These are phyloP conservation scores for Neospora caninum DNA, from an alignment of 169 alveolate species.

Conservation along the genomic window DNA sequence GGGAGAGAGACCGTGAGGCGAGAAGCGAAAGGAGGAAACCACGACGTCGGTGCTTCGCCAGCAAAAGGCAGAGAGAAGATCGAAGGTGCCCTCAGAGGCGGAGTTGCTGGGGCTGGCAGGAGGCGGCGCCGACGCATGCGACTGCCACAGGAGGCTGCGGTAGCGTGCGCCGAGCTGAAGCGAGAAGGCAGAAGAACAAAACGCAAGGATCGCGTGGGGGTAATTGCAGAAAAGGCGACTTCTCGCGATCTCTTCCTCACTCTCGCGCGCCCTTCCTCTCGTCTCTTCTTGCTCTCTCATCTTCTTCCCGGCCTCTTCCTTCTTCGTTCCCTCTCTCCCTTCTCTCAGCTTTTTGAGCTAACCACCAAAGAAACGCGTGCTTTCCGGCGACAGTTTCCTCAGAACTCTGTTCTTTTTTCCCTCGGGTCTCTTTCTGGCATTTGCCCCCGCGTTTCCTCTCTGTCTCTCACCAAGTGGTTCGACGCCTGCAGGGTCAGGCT, in stretches of 20 bases:
- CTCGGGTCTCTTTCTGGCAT: no score
- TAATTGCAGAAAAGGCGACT: no score
- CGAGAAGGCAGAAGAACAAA: neutral
- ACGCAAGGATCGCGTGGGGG: neutral
- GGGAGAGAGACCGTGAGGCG: neutral
- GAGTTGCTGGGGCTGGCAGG: neutral
- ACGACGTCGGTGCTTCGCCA: slow-evolving; percentile 53
- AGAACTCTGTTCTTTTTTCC: no score
- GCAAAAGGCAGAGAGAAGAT: slow-evolving; percentile 52
- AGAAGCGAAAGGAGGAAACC: slow-evolving; percentile 40
- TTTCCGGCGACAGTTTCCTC: no score
- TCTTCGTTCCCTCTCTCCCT: neutral
- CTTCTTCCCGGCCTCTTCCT: no score
- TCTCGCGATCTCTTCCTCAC: neutral
- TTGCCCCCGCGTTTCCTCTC: neutral
- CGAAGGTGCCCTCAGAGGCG: neutral
- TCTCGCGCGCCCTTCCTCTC: neutral
- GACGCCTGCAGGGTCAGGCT: neutral
- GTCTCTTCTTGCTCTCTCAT: neutral
- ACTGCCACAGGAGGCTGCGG: slow-evolving; percentile 42
- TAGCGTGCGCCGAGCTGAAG: slow-evolving; percentile 35
- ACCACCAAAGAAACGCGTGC: no score
- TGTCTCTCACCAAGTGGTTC: neutral
- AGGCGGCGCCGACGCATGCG: neutral
- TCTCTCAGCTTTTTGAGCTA: no score